Base-by-base conservation (phyloP, 345 rosid species). In the Aurinia saxatilis region DNA sequence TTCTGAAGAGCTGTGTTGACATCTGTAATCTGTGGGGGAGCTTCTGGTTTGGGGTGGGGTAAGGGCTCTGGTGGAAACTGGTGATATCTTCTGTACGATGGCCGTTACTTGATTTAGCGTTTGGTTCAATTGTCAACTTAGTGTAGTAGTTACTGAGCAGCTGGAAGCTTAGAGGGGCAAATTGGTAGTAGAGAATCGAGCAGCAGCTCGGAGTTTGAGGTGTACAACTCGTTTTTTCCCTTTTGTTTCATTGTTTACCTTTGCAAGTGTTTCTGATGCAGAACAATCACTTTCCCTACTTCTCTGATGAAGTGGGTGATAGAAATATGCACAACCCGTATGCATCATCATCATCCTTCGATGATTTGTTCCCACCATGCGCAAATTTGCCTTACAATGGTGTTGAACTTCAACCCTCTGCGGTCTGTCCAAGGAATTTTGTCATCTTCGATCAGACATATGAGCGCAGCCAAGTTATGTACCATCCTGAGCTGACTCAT, bases 361-460 rank as follows among this genome's bases (percentile, higher is more conserved):
- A 76, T 62, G 74, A 68, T 21, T 60, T 70, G 62, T 77, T 80
- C 47, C 87, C 97, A 61, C 83, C 81, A 5, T 71, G 81, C 25
- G 80, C 77, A 10, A 79, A 76, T 69, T 70, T 80, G 39, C 61
- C 77, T 3, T 57, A 67, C 55, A 78, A 73, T 67, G 89, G 87
- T 65, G 70, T 82, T 77, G 88, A 87, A 68, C 80, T 85, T 59
- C 90, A 85, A 50, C 80, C 92, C 6, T 83, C 92, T 49, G 75
- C 78, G 73, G 74, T 78, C 60, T 83, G 88, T 77, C 87, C 90
- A 1, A 74, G 67, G 78, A 83, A 83, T 40, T 78, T 77, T 62
- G 74, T 87, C 47, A 66, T 90, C 46, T 79, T 90, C 10, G 88
- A 90, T 66, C 97, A 85, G 72, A 83, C 81, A 36, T 79, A 78